A percentile compares a stretch with the other conserved stretches of the same genome.
Evolutionary conservation across 2,329 filamentous ascomycete genomes (phyloP).

Genomic region (Colletotrichum agaves): DNA sequence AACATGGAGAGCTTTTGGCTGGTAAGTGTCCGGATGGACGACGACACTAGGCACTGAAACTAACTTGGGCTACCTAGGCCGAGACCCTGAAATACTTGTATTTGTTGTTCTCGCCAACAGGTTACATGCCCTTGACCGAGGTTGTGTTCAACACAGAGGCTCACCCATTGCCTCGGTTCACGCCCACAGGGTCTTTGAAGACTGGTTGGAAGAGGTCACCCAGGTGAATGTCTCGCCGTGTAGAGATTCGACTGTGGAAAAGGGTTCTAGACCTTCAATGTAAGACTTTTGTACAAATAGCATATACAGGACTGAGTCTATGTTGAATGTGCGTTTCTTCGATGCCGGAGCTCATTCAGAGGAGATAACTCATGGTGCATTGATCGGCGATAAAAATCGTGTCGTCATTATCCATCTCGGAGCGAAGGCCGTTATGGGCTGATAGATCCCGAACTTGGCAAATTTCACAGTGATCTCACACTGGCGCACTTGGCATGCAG

Average conservation of each 20-base stretch:
- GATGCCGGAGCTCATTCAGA: no score
- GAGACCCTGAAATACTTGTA: constrained; percentile 99
- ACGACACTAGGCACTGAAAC: not conserved
- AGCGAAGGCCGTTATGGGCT: no score
- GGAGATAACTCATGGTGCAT: no score
- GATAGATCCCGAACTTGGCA: no score
- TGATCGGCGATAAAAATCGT: no score
- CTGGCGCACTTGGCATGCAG: no score
- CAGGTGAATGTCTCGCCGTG: constrained; percentile 49
- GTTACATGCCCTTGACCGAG: constrained; percentile 84
- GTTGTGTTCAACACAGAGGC: constrained; percentile 97
- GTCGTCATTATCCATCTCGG: no score
- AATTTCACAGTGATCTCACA: no score
- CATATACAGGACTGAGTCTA: not conserved
- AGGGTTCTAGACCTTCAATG: not conserved
- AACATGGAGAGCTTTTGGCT: constrained; percentile 87
- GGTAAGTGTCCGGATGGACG: not conserved
- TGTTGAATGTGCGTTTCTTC: no score
- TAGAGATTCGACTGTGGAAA: no score
- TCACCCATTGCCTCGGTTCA: constrained; percentile 88
- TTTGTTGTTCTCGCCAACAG: constrained; percentile 79
- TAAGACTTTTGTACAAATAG: not conserved
- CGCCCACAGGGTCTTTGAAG: constrained; percentile 78
- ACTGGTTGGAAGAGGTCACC: constrained; percentile 84
- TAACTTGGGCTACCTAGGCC: constrained; percentile 55